Percentiles rank a stretch among this genome's conserved stretches.
These are phyloP conservation scores for Termitomyces sp. DNA, from an alignment of 768 basidiomycete species.

Conservation along the genomic window DNA sequence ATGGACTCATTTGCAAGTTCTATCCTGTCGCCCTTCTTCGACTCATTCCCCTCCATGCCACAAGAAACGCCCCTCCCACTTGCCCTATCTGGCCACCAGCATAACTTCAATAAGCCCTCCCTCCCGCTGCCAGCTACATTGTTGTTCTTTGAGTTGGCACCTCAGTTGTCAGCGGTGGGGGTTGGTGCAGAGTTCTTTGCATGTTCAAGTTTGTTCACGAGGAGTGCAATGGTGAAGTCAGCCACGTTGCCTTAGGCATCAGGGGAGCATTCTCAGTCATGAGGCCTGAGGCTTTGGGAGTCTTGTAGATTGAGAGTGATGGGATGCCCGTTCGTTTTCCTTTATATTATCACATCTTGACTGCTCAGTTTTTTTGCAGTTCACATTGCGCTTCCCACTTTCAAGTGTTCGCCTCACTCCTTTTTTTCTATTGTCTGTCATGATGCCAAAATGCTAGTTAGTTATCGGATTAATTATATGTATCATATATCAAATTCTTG, in stretches of 20 bases:
- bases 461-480: no score
- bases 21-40: constrained; percentile 47
- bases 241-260: neutral
- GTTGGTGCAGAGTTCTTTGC: constrained; percentile 16
- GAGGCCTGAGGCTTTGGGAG: neutral
- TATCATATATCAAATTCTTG: no score
- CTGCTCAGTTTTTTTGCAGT: no score
- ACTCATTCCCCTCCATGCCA: constrained; percentile 73
- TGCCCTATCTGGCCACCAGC: constrained; percentile 10
- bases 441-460: no score
- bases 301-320: no score
- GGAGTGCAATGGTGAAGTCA: constrained; percentile 4
- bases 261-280: constrained; percentile 1
- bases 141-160: constrained; percentile 18
- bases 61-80: constrained; percentile 35
- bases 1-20: constrained; percentile 33
- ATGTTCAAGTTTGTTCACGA: constrained; percentile 1
- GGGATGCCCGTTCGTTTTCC: neutral
- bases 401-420: no score
- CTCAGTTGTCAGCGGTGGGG: constrained; percentile 10
- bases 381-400: no score
- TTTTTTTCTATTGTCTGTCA: no score
- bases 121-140: constrained; percentile 7
- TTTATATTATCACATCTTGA: no score
- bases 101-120: constrained; percentile 8